Percentiles rank a stretch among this genome's conserved stretches.
phyloP scores from a whole-genome alignment of 352 stramenopile species.

The Phytophthora syringae region DNA sequence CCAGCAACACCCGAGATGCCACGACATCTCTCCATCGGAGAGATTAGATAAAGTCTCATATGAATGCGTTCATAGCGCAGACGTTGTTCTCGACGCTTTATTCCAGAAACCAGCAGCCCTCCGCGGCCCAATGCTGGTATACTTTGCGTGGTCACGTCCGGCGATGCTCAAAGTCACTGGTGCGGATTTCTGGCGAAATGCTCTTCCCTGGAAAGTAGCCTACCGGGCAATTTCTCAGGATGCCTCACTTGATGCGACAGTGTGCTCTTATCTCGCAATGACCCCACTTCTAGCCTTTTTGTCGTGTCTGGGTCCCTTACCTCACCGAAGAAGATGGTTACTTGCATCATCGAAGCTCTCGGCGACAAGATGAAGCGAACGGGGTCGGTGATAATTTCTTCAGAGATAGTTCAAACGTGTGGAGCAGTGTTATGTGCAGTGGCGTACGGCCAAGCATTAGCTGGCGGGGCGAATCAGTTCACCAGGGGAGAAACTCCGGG shows the following conservation, averaged over 20 bases:
- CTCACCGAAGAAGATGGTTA: constrained; percentile 44
- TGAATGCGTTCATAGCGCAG: constrained; percentile 26
- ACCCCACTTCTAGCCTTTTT: constrained; percentile 50
- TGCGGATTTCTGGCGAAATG: constrained; percentile 49
- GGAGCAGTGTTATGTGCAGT: constrained; percentile 48
- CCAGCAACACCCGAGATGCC: constrained; percentile 23
- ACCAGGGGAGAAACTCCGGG: constrained; percentile 7
- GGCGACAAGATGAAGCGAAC: constrained; percentile 38
- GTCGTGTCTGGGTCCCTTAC: constrained; percentile 39
- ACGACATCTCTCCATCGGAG: constrained; percentile 32
- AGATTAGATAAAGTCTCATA: constrained; percentile 26
- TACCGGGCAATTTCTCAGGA: constrained; percentile 46
- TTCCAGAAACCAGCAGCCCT: constrained; percentile 29
- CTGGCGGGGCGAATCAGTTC: constrained; percentile 4
- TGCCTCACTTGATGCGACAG: constrained; percentile 24
- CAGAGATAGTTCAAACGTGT: constrained; percentile 39
- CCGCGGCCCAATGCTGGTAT: constrained; percentile 46
- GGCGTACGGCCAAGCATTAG: constrained; percentile 28
- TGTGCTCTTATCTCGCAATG: constrained; percentile 46
- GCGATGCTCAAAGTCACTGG: constrained; percentile 36
- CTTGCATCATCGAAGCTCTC: constrained; percentile 52
- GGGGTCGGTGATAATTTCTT: constrained; percentile 30
- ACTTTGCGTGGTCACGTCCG: constrained; percentile 57
- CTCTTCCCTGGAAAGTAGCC: constrained; percentile 46
- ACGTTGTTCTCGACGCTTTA: constrained; percentile 33